phyloP scores from a whole-genome alignment of 441 rosid species.

The Arabidopsis hybrid region DNA sequence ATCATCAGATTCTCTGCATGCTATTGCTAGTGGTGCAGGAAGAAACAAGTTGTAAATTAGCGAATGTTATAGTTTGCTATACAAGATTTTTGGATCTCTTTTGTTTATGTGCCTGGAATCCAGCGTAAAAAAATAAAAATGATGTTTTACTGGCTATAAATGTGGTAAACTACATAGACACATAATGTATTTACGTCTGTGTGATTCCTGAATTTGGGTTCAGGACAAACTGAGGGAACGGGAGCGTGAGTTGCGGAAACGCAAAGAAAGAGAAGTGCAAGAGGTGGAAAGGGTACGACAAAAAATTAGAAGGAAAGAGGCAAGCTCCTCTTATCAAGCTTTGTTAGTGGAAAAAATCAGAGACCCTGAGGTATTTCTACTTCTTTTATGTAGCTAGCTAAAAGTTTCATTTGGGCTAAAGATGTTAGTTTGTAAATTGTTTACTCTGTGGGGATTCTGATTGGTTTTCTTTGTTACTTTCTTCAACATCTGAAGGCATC shows the following conservation, averaged over 20 bases:
- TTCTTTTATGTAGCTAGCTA: constrained; percentile 10
- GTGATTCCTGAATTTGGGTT: constrained; percentile 23
- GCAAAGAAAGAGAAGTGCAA: constrained; percentile 96
- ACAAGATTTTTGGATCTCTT: not conserved
- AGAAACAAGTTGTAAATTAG: constrained; percentile 13
- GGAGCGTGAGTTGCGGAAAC: constrained; percentile 86
- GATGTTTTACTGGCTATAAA: not conserved
- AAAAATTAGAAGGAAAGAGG: constrained; percentile 93
- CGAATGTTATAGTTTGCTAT: not conserved
- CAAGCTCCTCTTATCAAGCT: constrained; percentile 88
- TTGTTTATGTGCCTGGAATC: not conserved
- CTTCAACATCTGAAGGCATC: constrained; percentile 68
- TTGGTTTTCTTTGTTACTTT: constrained; percentile 26
- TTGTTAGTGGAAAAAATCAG: constrained; percentile 93
- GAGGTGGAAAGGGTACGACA: constrained; percentile 93
- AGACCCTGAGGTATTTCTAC: constrained; percentile 81
- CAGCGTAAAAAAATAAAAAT: not conserved
- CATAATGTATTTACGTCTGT: not conserved
- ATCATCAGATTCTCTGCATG: not conserved
- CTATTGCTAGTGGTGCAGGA: constrained; percentile 15
- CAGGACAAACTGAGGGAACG: constrained; percentile 94
- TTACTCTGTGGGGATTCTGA: constrained; percentile 22
- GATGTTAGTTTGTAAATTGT: constrained; percentile 22
- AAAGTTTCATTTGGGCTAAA: constrained; percentile 4
- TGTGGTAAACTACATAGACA: constrained; percentile 5